Percentiles rank a stretch among this genome's conserved stretches.
phyloP scores from a whole-genome alignment of 2,329 filamentous ascomycete genomes.

The Colletotrichum cordylinicola region DNA sequence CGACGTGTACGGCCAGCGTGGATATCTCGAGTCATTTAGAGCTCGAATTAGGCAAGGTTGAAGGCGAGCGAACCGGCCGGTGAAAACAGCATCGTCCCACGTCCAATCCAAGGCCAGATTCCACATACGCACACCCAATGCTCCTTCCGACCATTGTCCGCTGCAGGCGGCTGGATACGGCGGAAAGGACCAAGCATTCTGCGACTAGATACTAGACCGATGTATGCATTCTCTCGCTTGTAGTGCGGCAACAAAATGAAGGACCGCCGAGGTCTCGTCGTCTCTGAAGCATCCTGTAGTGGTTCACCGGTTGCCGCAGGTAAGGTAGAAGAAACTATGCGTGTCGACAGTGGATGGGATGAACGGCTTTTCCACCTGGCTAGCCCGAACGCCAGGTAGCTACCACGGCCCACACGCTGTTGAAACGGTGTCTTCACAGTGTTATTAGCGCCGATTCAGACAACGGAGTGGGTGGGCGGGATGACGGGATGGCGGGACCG shows the following conservation, averaged over 20 bases:
- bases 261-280: neutral
- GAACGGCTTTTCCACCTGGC: neutral
- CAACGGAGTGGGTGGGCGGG: neutral
- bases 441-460: neutral
- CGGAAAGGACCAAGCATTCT: neutral
- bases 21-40: neutral
- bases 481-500: neutral
- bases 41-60: neutral
- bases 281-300: neutral
- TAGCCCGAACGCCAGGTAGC: neutral
- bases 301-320: neutral
- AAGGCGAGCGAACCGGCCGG: neutral
- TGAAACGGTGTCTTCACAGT: neutral
- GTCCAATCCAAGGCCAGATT: neutral
- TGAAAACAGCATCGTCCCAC: neutral
- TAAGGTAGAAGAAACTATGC: neutral
- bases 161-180: neutral
- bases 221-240: neutral
- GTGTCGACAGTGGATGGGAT: neutral
- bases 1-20: neutral
- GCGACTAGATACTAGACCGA: neutral
- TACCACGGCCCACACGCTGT: neutral
- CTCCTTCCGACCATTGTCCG: neutral
- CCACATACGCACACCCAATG: neutral
- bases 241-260: neutral